These are phyloP conservation scores for Mycena capillaripes DNA, from an alignment of 768 basidiomycete species.

Conservation along the genomic window DNA sequence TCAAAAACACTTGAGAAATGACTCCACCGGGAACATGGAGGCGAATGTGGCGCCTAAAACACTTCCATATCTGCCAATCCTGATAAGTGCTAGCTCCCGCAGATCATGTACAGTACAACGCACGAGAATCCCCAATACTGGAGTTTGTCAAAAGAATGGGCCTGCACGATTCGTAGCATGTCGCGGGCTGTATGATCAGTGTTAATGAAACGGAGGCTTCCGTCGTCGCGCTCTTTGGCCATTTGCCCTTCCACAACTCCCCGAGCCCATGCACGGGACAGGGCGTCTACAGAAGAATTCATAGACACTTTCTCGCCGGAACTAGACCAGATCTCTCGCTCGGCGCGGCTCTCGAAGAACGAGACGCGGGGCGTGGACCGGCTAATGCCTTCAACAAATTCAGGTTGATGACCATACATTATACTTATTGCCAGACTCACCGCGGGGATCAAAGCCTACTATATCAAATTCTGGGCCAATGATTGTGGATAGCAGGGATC, in stretches of 20 bases:
- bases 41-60: conserved; percentile 37
- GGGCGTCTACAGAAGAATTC: conserved; percentile 21
- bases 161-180: conserved; percentile 36
- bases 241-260: conserved; percentile 14
- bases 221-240: conserved; percentile 28
- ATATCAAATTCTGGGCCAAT: conserved; percentile 39
- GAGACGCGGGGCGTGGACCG: conserved; percentile 32
- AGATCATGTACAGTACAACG: neutral
- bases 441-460: conserved; percentile 42
- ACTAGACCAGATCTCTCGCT: conserved; percentile 20
- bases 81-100: neutral
- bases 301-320: neutral
- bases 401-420: neutral
- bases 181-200: conserved; percentile 37
- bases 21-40: conserved; percentile 34
- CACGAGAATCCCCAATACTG: conserved; percentile 38
- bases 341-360: conserved; percentile 29
- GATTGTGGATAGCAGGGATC: conserved; percentile 12
- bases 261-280: conserved; percentile 25
- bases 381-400: conserved; percentile 22
- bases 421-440: conserved; percentile 3
- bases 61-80: conserved; percentile 26
- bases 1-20: neutral
- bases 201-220: conserved; percentile 28
- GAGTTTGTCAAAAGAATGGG: conserved; percentile 31